These are phyloP conservation scores for Naegleria gruberi DNA, from an alignment of 208 protist species.

Conservation along the genomic window DNA sequence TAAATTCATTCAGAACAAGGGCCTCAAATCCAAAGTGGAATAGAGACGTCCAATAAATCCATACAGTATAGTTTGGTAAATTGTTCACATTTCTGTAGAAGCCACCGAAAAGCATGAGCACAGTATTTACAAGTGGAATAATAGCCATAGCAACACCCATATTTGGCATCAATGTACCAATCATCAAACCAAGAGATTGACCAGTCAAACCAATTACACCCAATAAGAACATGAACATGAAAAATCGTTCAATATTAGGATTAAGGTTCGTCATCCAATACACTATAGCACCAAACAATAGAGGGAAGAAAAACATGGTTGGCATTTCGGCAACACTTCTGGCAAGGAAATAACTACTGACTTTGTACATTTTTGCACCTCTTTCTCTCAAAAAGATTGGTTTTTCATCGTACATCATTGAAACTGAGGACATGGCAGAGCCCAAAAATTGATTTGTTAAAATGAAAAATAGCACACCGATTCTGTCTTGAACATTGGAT, in stretches of 20 bases:
- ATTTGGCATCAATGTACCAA: background rate
- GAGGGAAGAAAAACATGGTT: background rate
- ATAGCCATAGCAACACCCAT: constrained; percentile 22
- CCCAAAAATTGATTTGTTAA: background rate
- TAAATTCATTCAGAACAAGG: constrained; percentile 37
- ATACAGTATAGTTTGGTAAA: constrained; percentile 14
- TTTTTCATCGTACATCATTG: background rate
- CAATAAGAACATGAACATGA: background rate
- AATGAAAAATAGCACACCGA: constrained; percentile 15
- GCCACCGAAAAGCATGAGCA: constrained; percentile 31
- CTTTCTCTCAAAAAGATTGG: constrained; percentile 11
- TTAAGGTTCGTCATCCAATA: constrained; percentile 23
- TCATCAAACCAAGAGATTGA: constrained; percentile 19
- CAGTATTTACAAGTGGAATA: constrained; percentile 27
- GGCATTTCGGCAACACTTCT: background rate
- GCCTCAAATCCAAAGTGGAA: constrained; percentile 42
- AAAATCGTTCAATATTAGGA: background rate
- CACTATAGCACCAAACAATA: background rate
- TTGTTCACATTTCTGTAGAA: constrained; percentile 26
- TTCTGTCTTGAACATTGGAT: background rate
- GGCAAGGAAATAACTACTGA: background rate
- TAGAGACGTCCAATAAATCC: constrained; percentile 25
- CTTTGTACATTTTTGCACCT: background rate
- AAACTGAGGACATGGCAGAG: background rate
- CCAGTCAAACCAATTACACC: background rate